Percentiles rank a stretch among this genome's conserved stretches.
Conservation (phyloP, 2,329 filamentous ascomycete genomes). For the Aaosphaeria arxii region DNA sequence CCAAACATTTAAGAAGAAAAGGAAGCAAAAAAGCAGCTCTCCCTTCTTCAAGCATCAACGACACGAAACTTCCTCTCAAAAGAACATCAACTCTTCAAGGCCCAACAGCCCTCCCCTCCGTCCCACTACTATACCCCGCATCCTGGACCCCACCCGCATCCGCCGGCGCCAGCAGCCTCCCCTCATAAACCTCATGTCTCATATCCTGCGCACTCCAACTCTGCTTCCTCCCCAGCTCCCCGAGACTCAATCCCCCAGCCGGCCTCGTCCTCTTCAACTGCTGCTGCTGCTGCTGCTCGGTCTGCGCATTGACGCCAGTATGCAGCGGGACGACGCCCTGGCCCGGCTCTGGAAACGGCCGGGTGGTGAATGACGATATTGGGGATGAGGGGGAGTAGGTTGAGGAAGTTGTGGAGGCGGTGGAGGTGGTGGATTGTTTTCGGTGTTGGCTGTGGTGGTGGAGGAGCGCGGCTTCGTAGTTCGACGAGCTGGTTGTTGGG, state of each 20-base stretch:
- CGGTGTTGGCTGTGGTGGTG: constrained; percentile 15
- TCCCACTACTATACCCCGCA: constrained; percentile 21
- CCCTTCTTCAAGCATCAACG: no score
- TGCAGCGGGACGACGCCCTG: constrained; percentile 33
- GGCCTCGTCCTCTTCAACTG: constrained; percentile 26
- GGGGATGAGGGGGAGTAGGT: constrained; percentile 10
- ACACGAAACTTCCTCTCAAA: no score
- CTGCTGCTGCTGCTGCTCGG: constrained; percentile 14
- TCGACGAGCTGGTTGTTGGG: constrained; percentile 22
- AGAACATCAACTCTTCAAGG: neutral
- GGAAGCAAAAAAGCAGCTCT: no score
- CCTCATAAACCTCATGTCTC: constrained; percentile 26
- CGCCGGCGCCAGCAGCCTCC: constrained; percentile 18
- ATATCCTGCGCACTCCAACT: constrained; percentile 35
- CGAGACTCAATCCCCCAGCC: constrained; percentile 25
- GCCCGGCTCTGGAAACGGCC: constrained; percentile 23
- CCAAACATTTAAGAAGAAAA: no score
- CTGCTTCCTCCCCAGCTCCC: constrained; percentile 24
- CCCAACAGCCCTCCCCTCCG: constrained; percentile 5
- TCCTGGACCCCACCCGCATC: constrained; percentile 1
- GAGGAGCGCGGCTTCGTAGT: constrained; percentile 28
- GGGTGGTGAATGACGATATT: constrained; percentile 9
- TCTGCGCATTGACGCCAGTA: constrained; percentile 18
- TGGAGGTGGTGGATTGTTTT: constrained; percentile 7
- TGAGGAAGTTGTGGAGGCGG: constrained; percentile 5